A percentile compares a stretch with the other conserved stretches of the same genome.
phyloP scores from a whole-genome alignment of 116 monocot species.

The Dioscorea cayenensis region DNA sequence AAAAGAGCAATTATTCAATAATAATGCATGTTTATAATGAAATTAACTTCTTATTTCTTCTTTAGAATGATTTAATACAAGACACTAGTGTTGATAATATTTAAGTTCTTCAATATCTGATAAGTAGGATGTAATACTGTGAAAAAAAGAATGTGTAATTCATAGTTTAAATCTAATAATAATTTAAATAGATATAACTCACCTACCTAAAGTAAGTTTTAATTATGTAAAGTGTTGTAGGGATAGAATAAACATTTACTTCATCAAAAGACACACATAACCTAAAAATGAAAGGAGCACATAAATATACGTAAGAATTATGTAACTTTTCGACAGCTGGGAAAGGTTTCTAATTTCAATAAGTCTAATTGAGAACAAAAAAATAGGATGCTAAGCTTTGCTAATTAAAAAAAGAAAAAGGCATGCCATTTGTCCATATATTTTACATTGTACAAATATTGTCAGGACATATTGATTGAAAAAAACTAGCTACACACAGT shows the following conservation, averaged over 20 bases:
- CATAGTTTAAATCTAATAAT: background rate
- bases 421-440: no score
- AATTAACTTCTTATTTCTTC: slow-evolving; percentile 53
- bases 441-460: no score
- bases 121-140: slow-evolving; percentile 96
- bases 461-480: no score
- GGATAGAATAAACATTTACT: slow-evolving; percentile 72
- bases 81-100: slow-evolving; percentile 94
- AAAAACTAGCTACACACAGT: no score
- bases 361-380: no score
- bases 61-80: slow-evolving; percentile 90
- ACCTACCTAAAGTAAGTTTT: slow-evolving; percentile 68
- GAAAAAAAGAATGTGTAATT: slow-evolving; percentile 5
- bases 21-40: background rate
- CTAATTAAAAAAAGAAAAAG: no score
- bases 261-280: slow-evolving; percentile 58
- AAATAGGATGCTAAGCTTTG: no score
- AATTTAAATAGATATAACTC: background rate
- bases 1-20: no score
- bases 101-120: slow-evolving; percentile 97
- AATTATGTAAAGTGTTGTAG: slow-evolving; percentile 67
- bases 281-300: slow-evolving; percentile 22
- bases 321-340: no score
- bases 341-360: no score
- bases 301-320: no score